These are phyloP conservation scores for Phyllosticta paracitricarpa DNA, from an alignment of 2,329 filamentous ascomycete species.

Conservation along the genomic window DNA sequence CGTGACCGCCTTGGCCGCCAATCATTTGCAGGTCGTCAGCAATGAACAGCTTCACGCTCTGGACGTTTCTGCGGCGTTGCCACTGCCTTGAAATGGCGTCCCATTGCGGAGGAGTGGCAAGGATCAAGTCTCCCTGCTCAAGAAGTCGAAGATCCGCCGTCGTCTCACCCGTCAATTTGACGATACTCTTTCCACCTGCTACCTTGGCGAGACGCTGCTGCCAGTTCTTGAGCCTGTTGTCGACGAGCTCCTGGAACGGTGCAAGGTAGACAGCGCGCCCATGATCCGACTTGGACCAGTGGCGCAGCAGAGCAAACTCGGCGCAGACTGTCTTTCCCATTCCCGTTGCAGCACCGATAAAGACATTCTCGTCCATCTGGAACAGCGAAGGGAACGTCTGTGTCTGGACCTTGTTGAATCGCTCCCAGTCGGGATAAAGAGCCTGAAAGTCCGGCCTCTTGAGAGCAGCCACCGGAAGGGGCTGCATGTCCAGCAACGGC, in stretches of 20 bases:
- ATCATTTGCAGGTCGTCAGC: slow-evolving; percentile 93
- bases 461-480: slow-evolving; percentile 76
- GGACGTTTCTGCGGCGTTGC: slow-evolving; percentile 92
- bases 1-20: slow-evolving; percentile 73
- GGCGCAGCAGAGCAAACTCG: slow-evolving; percentile 80
- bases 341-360: slow-evolving; percentile 84
- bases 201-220: slow-evolving; percentile 62
- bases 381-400: slow-evolving; percentile 94
- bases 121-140: slow-evolving; percentile 75
- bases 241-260: slow-evolving; percentile 87
- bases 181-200: slow-evolving; percentile 75
- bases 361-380: slow-evolving; percentile 84
- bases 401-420: slow-evolving; percentile 96
- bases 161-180: slow-evolving; percentile 89
- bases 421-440: slow-evolving; percentile 72
- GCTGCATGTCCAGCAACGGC: slow-evolving; percentile 81
- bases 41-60: slow-evolving; percentile 82
- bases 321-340: slow-evolving; percentile 96
- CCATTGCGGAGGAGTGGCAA: slow-evolving; percentile 92
- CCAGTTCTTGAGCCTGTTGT: slow-evolving; percentile 77
- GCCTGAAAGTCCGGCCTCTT: slow-evolving; percentile 75
- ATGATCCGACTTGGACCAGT: slow-evolving; percentile 65
- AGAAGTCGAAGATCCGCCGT: slow-evolving; percentile 82
- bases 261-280: slow-evolving; percentile 88
- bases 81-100: slow-evolving; percentile 91